Conservation (phyloP, 805 yeast genomes). For the Helenozyma rhizophorensis region DNA sequence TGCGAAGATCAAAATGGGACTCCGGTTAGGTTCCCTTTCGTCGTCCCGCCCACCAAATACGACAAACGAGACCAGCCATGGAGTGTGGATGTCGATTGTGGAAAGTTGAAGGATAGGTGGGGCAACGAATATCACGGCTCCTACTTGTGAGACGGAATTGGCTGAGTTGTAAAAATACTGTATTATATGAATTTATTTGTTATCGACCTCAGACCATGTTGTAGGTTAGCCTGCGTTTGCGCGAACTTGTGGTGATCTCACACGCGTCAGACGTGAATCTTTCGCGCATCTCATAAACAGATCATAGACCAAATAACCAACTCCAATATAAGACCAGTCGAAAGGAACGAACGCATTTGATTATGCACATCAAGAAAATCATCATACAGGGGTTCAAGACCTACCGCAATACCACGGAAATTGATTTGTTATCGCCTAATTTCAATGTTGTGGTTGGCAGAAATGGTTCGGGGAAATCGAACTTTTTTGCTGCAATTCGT, state of each 20-base stretch:
- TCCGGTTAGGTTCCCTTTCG: conserved; percentile 51
- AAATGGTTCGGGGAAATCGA: conserved; percentile 96
- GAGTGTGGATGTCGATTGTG: conserved; percentile 24
- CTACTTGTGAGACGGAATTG: too few relatives aligned
- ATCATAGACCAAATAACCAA: too few relatives aligned
- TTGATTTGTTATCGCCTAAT: conserved; percentile 73
- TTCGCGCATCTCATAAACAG: too few relatives aligned
- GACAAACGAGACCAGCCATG: conserved; percentile 43
- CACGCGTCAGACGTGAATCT: too few relatives aligned
- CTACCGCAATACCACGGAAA: conserved; percentile 74
- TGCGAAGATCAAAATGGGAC: conserved; percentile 9
- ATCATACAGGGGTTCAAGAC: conserved; percentile 92
- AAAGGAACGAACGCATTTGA: too few relatives aligned
- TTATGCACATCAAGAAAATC: conserved; percentile 48
- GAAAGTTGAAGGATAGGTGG: conserved; percentile 7
- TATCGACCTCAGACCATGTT: too few relatives aligned
- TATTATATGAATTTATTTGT: too few relatives aligned
- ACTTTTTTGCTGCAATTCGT: conserved; percentile 90
- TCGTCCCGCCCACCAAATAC: conserved; percentile 46
- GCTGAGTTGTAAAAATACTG: too few relatives aligned
- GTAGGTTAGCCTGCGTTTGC: too few relatives aligned
- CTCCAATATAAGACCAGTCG: too few relatives aligned
- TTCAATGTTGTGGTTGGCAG: conserved; percentile 84
- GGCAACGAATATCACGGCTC: conserved; percentile 5
- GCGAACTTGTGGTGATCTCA: too few relatives aligned